Base-by-base conservation (phyloP, 257 asterid genomes). In the Schizonepeta tenuifolia region DNA sequence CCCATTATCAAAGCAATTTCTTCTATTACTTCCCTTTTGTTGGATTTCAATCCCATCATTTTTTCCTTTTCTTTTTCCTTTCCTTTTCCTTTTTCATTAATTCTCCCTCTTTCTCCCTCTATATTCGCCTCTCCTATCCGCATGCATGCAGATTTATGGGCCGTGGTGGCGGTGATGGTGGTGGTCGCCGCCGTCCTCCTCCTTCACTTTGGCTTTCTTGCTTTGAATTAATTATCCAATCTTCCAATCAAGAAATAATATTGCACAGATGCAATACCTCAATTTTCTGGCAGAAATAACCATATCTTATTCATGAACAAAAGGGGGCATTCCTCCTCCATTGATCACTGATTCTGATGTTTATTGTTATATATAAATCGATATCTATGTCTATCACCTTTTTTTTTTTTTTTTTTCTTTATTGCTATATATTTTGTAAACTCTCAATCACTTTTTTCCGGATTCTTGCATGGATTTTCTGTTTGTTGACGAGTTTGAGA, bases 1-100 rank as follows among this genome's bases (percentile, higher is more conserved):
- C 97, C 98, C 67, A 75, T 73, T 26, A 89, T 72, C 66, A 91
- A 78, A 24, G 18, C 79, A 36, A 77, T 35, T 17, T 91, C 94
- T 81, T 89, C 93, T 1, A 91, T 3, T 4, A 76, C 3, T 69
- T 77, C 85, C 73, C 70, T 78, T 44, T 74, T 74, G 17, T 78
- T 65, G 22, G 65, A 70, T 9, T 72, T 73, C 73, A 69, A 46
- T 54, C 51, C 68, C 24, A 64, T 78, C 76, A 80, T 79, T 4
- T 63, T 76, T 22, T 35, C 65, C n/a, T 22, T 64, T 9, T 33
- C 20, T 44, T 26, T 62, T 50, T 18, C 33, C 9, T 58, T 51
- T 8, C 56, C 50, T 57, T 58, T 55, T 51, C 36, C 18, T 1
- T 63, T 78, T 31, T 36, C 58, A 40, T 54, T 60, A 17, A 74